Conservation (phyloP, 163 green algal species). For the Trebouxia gelatinosa region DNA sequence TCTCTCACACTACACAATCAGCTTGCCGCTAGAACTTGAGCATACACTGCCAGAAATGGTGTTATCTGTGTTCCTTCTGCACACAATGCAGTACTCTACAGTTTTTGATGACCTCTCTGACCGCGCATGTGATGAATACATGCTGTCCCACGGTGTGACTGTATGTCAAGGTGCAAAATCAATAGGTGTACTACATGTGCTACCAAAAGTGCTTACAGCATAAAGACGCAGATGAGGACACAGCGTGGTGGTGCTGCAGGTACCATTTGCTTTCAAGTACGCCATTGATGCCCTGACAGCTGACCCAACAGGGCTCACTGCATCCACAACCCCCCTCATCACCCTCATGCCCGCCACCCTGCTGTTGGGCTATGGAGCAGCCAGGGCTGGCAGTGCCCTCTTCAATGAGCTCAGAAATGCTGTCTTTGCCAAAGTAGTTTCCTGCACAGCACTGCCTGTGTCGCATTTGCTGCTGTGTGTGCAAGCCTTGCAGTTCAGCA, state of each 20-base stretch:
- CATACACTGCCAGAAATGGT: background rate
- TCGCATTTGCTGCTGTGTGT: no score
- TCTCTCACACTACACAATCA: background rate
- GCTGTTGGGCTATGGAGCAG: constrained; percentile 78
- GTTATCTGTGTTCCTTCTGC: background rate
- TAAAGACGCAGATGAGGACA: background rate
- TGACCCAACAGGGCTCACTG: background rate
- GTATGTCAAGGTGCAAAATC: background rate
- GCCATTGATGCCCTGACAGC: background rate
- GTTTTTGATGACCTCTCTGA: background rate
- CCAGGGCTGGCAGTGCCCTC: constrained; percentile 64
- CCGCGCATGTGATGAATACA: background rate
- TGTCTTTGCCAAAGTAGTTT: constrained; percentile 88
- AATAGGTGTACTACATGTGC: background rate
- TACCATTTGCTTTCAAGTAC: background rate
- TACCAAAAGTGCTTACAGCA: background rate
- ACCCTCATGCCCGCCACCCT: constrained; percentile 54
- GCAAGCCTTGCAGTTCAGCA: no score
- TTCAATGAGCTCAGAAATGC: constrained; percentile 87
- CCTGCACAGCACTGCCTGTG: no score
- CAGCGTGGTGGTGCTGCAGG: background rate
- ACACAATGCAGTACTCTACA: no score
- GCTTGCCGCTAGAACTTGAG: background rate
- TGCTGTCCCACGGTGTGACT: background rate
- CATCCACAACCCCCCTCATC: background rate